phyloP scores from a whole-genome alignment of 345 rosid genomes.

The Eucalyptus curtisii region DNA sequence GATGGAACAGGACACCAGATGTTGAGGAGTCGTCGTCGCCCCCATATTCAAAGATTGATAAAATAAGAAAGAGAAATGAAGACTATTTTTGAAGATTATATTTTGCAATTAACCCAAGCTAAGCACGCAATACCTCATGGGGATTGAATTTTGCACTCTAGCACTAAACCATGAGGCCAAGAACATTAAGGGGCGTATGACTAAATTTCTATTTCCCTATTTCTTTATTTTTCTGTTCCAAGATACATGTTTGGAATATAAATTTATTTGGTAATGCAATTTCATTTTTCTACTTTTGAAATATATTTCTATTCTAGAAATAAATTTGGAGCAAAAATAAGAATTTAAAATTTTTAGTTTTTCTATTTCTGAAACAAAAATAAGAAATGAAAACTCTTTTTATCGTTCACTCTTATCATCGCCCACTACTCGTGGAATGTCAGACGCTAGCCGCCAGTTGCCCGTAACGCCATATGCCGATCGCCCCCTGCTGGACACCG shows the following conservation, averaged over 20 bases:
- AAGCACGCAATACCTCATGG: not conserved
- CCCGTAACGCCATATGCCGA: too few relatives aligned
- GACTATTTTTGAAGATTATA: not conserved
- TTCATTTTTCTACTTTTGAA: too few relatives aligned
- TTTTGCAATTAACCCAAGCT: not conserved
- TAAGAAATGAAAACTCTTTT: too few relatives aligned
- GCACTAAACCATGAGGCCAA: not conserved
- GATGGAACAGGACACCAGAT: not conserved
- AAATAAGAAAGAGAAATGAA: not conserved
- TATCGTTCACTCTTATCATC: accelerated
- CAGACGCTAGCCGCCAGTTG: accelerated
- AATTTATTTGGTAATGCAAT: too few relatives aligned
- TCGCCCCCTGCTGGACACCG: too few relatives aligned
- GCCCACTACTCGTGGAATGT: too few relatives aligned
- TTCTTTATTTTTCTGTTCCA: accelerated
- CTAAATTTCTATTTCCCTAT: too few relatives aligned
- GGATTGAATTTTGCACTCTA: not conserved
- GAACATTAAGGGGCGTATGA: accelerated
- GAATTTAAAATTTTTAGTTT: too few relatives aligned
- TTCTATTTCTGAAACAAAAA: too few relatives aligned
- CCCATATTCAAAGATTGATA: not conserved
- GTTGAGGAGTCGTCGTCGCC: not conserved
- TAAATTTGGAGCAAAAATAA: too few relatives aligned
- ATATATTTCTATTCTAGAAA: too few relatives aligned
- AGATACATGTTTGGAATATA: too few relatives aligned